A percentile compares a stretch with the other conserved stretches of the same genome.
Evolutionary conservation across 2,329 filamentous ascomycete species (phyloP).

Genomic region (Torrubiellomyces zombiae): DNA sequence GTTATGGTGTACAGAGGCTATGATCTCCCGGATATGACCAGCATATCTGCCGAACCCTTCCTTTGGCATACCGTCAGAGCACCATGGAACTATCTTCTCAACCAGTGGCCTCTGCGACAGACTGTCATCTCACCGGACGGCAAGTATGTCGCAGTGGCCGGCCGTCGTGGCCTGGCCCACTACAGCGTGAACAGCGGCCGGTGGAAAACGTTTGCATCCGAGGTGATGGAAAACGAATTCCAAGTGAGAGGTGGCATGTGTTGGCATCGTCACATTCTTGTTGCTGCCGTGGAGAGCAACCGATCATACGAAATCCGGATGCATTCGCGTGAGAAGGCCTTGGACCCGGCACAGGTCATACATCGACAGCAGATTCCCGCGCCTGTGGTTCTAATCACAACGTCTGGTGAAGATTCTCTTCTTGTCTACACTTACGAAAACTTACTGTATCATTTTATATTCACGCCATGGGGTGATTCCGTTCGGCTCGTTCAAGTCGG

Average conservation of each 20-base stretch:
- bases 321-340: conserved; percentile 69
- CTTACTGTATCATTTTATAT: conserved; percentile 84
- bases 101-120: conserved; percentile 85
- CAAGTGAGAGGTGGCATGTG: conserved; percentile 92
- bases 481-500: conserved; percentile 82
- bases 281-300: conserved; percentile 80
- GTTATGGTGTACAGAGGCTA: conserved; percentile 90
- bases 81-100: conserved; percentile 66
- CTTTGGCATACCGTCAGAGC: conserved; percentile 91
- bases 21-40: conserved; percentile 76
- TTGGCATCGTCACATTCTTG: conserved; percentile 91
- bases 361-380: conserved; percentile 65
- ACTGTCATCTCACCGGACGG: conserved; percentile 83
- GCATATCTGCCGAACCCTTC: conserved; percentile 79
- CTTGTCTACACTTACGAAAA: conserved; percentile 97
- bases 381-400: conserved; percentile 77
- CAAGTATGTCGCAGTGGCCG: conserved; percentile 91
- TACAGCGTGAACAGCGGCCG: conserved; percentile 89
- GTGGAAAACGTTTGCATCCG: conserved; percentile 86
- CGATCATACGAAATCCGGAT: conserved; percentile 74
- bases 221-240: conserved; percentile 73
- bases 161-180: conserved; percentile 76
- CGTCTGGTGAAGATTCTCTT: conserved; percentile 83
- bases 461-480: conserved; percentile 51
- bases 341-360: conserved; percentile 58